Evolutionary conservation across 2,329 filamentous ascomycete genomes (phyloP), one percentile per base, ranked within the genome.

Genomic region (Colletotrichum cuscutae): DNA sequence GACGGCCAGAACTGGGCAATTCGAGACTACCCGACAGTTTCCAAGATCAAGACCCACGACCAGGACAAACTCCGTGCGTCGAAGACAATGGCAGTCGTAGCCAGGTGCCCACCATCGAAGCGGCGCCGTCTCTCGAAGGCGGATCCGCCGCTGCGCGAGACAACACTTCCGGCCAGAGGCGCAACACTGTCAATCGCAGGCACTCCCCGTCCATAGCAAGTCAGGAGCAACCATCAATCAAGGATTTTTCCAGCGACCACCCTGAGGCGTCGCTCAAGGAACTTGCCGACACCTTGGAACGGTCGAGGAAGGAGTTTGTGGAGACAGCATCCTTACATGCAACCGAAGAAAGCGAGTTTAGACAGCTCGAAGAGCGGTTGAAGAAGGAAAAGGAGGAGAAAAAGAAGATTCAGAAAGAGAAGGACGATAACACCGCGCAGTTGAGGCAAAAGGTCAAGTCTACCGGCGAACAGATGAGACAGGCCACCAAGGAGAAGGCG

Each of bases 361-460:
- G 89, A 75, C 85, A 87, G n/a, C 83, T 89, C 65, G 84, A 94
- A 75, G 89, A 90, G 52, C 90, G 94, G 57, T 80, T 98, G 37
- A 90, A 92, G 67, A 91, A 91, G 71, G 94, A 97, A 77, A 93
- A 94, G 72, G 94, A 97, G 76, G 89, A 92, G 63, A 91, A 98
- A 80, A 92, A 89, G 77, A 92, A 92, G 74, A 88, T 92, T 24
- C 87, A 97, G 66, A 97, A 94, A 80, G 94, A 97, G 79, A 98
- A 97, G 81, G 96, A 98, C 76, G 95, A 97, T 78, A 93, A 92
- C 63, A 98, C 95, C 61, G 92, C 94, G 57, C 95, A 95, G 79
- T 84, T 98, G 66, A 94, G 93, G 78, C 93, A 93, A 74, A 92
- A 96, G 79, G 92, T 97, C 65, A 92, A 94, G 65, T 90, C 90